A percentile compares a stretch with the other conserved stretches of the same genome.
Evolutionary conservation across 1,284 basidiomycete genomes (phyloP).

Genomic region (Malassezia dermatis): DNA sequence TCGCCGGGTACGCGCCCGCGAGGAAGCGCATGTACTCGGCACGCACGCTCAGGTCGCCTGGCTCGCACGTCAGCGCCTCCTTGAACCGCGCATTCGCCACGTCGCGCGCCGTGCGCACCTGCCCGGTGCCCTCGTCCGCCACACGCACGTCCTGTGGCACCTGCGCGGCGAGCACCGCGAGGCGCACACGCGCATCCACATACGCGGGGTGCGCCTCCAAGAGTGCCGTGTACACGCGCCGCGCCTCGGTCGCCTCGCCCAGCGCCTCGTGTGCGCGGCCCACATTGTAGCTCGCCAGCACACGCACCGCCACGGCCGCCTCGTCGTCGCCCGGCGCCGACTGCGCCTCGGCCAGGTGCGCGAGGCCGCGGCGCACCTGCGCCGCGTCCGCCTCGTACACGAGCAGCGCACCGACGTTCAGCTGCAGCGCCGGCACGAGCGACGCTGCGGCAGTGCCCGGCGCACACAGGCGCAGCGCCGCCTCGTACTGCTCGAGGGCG

Average conservation of each 20-base stretch:
- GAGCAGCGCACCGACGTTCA: constrained; percentile 31
- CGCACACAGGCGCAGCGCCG: constrained; percentile 21
- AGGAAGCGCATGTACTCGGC: constrained; percentile 43
- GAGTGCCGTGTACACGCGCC: constrained; percentile 35
- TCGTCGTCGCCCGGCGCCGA: constrained; percentile 6
- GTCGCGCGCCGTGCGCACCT: constrained; percentile 24
- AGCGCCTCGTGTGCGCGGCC: constrained; percentile 36
- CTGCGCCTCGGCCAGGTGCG: constrained; percentile 25
- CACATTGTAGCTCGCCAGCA: constrained; percentile 40
- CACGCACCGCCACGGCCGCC: constrained; percentile 23
- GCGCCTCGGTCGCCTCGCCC: constrained; percentile 28
- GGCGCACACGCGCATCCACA: constrained; percentile 43
- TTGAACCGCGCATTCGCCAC: constrained; percentile 31
- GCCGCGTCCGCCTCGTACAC: constrained; percentile 15
- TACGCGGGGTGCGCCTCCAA: constrained; percentile 43
- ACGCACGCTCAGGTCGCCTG: constrained; percentile 39
- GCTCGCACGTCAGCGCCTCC: constrained; percentile 38
- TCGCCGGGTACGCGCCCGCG: constrained; percentile 37
- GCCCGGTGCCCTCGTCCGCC: constrained; percentile 13
- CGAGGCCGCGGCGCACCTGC: constrained; percentile 24
- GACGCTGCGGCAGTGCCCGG: constrained; percentile 14
- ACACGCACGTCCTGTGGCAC: constrained; percentile 10
- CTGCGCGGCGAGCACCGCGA: constrained; percentile 34
- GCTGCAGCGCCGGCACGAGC: constrained; percentile 23
- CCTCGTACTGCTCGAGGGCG: constrained; percentile 22